phyloP scores from a whole-genome alignment of 768 basidiomycete genomes.

The Cantharellus anzutake region DNA sequence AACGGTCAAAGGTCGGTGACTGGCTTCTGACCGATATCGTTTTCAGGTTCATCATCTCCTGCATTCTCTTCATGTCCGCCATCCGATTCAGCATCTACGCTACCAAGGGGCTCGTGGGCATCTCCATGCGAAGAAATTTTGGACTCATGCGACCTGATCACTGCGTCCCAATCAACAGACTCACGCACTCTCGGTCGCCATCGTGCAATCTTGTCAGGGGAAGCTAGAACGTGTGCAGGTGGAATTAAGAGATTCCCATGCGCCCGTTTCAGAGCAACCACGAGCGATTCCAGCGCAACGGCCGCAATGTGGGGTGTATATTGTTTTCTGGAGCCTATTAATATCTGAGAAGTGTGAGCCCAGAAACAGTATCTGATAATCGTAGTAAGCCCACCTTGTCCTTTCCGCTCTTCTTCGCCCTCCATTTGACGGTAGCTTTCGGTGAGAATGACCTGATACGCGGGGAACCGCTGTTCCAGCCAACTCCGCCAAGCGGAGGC shows the following conservation, averaged over 20 bases:
- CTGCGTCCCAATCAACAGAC: constrained; percentile 56
- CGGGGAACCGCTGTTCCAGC: constrained; percentile 34
- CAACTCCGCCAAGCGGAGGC: constrained; percentile 47
- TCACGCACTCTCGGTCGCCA: constrained; percentile 52
- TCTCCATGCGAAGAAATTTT: no score
- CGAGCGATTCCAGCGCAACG: constrained; percentile 40
- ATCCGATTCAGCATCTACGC: constrained; percentile 23
- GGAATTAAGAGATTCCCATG: constrained; percentile 52
- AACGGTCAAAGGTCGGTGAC: constrained; percentile 36
- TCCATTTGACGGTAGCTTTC: constrained; percentile 51
- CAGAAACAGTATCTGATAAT: neutral
- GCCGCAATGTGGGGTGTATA: constrained; percentile 48
- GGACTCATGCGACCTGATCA: constrained; percentile 18
- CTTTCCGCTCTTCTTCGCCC: constrained; percentile 10
- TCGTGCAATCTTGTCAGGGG: constrained; percentile 29
- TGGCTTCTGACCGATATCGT: neutral
- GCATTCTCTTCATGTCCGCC: constrained; percentile 16
- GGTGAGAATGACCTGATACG: constrained; percentile 45
- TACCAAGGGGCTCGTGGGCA: no score
- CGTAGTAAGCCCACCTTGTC: constrained; percentile 23
- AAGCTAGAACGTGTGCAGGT: constrained; percentile 32
- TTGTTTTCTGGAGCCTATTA: constrained; percentile 11
- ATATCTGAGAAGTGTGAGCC: neutral
- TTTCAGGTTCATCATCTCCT: neutral
- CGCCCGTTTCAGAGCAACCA: constrained; percentile 41